Base-by-base conservation (phyloP, 2,329 filamentous ascomycete genomes). In the Paecilomyces sp. region DNA sequence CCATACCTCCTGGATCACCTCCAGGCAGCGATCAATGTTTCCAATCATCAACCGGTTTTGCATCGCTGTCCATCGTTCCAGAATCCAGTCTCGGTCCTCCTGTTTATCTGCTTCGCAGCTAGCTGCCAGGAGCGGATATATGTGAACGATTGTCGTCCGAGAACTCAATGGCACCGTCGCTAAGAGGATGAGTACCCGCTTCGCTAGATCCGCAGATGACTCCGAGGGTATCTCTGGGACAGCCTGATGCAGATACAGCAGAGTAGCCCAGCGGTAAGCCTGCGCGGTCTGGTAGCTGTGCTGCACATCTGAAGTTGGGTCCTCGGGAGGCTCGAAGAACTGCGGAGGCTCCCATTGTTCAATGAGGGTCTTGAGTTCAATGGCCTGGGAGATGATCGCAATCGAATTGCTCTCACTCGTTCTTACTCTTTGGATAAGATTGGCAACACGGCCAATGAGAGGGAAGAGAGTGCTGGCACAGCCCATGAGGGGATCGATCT, bases 401-500 rank as follows among this genome's bases (percentile, higher is more conserved):
- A 86, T 80, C 0, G 82, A 83, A 59, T 86, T 88, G n/a, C 75
- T 78, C 52, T 77, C 70, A 1, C 74, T 75, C 50, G 79, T 82
- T 33, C 84, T 79, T 8, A 89, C 84, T 58, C 80, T 83, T 58
- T 86, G 82, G n/a, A 88, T 84, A 2, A 90, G 77, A 61, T 83
- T 84, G 3, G 86, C 87, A 24, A 86, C 85, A 22, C 82, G 81
- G 11, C 87, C 85, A 61, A 90, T 88, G 0, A 89, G 75, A 0
- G 87, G 88, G 66, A 90, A 90, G 0, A 90, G 77, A 0, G 85
- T 86, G 33, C 80, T 78, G 6, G 87, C 87, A 65, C 85, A 88
- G 11, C 88, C 88, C 85, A 90, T 87, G 31, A 90, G 72, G 3
- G 87, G 87, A 70, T 90, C 88, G n/a, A 90, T 79, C 60, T 85